A percentile compares a stretch with the other conserved stretches of the same genome.
phyloP scores from a whole-genome alignment of 1,284 basidiomycete genomes.

The Microbotryum saponariae region DNA sequence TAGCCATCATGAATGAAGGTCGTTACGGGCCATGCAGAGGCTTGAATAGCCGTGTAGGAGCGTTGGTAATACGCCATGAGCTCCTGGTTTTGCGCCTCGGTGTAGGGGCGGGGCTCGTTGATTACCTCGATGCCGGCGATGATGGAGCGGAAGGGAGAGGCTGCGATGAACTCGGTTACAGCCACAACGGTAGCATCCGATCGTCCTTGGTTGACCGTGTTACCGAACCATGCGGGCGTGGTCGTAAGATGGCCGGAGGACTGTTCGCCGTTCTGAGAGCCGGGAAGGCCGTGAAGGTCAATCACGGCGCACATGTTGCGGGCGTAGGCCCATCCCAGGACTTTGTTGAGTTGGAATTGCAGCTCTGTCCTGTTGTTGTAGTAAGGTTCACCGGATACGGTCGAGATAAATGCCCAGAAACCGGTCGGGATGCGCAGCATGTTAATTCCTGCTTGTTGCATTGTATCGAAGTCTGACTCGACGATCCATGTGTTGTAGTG shows the following conservation, averaged over 20 bases:
- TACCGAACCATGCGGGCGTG: constrained; percentile 13
- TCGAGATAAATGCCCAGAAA: constrained; percentile 39
- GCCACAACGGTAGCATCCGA: constrained; percentile 35
- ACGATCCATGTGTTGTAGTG: constrained; percentile 43
- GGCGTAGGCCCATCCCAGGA: constrained; percentile 50
- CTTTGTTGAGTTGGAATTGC: constrained; percentile 29
- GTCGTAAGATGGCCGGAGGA: constrained; percentile 28
- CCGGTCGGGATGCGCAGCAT: constrained; percentile 42
- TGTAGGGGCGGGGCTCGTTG: constrained; percentile 37
- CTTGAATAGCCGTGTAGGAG: constrained; percentile 34
- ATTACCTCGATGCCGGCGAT: constrained; percentile 35
- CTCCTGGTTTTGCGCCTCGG: constrained; percentile 30
- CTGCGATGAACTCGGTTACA: constrained; percentile 33
- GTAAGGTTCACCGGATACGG: constrained; percentile 35
- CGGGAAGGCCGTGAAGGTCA: constrained; percentile 45
- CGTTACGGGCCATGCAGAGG: constrained; percentile 31
- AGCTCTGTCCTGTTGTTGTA: constrained; percentile 29
- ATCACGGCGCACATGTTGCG: constrained; percentile 44
- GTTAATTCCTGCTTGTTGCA: constrained; percentile 38
- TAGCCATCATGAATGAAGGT: constrained; percentile 32
- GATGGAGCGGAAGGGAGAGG: constrained; percentile 34
- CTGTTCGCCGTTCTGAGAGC: constrained; percentile 42
- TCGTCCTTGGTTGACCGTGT: constrained; percentile 29
- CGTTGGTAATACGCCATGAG: constrained; percentile 34
- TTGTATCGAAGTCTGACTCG: constrained; percentile 40